Base-by-base conservation (phyloP, 176 grass and related monocot species). In the Dactylis glomerata region DNA sequence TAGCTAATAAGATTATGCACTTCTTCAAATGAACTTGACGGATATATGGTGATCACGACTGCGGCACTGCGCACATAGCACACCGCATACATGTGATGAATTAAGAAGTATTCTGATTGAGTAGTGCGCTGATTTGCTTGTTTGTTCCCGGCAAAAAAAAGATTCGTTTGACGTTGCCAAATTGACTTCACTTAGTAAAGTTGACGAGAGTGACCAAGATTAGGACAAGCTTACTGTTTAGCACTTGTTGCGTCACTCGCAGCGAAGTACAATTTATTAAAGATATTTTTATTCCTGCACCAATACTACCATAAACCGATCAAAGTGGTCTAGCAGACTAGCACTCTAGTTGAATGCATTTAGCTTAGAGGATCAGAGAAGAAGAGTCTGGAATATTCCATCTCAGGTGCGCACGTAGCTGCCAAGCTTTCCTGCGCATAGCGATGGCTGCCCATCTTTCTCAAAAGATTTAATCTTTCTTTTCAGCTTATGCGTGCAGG, bases 381-480 rank as follows among this genome's bases (percentile, higher is more conserved):
- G 66, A 84, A 79, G 75, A 41, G 31, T 73, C 44, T 45, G 13
- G 87, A 24, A 84, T 84, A 79, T 88, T 79, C 86, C 75, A 55
- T 20, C 2, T 20, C 11, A 46, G 45, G 69, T 5, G 15, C 49
- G 44, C 37, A 9, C 3, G 27, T 61, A 44, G 32, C 46, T 66
- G 36, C 27, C 42, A 28, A 49, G 42, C 45, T 51, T 75, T 65
- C 32, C 69, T 81, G 75, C 54, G 58, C 56, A 24, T 47, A 75
- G 37, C n/a, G 40, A 73, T 86, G 74, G 83, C n/a, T 68, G 15
- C 22, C 58, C 41, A 30, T 64, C 68, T 73, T 73, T 73, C 34
- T 16, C 33, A 2, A 33, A 14, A 63, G 26, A 76, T 46, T 28
- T 15, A 24, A 0, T 22, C 22, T 81, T 82, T 51, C 16, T 58